phyloP scores from a whole-genome alignment of 2,329 filamentous ascomycete species.

The Hysterium pulicare region DNA sequence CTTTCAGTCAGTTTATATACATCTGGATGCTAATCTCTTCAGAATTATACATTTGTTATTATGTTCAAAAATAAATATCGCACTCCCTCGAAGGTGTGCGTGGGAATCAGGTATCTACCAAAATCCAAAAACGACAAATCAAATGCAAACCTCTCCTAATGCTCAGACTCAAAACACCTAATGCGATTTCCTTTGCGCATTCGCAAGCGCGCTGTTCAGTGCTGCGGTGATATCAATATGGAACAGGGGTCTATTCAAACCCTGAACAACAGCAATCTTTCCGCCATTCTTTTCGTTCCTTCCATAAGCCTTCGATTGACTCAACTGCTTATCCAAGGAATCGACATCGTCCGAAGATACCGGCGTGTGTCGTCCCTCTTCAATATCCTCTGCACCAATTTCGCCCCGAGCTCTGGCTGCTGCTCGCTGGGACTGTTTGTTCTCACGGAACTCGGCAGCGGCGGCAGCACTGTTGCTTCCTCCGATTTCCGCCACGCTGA shows the following conservation, averaged over 20 bases:
- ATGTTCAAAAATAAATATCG: no score
- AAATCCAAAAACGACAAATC: no score
- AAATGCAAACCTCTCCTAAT: no score
- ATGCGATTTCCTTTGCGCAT: slow-evolving; percentile 53
- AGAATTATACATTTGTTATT: no score
- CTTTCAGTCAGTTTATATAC: no score
- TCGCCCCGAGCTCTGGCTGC: slow-evolving; percentile 1
- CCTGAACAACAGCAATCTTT: slow-evolving; percentile 67
- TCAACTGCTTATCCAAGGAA: slow-evolving; percentile 29
- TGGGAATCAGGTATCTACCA: background rate
- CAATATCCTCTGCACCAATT: background rate
- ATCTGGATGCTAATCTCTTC: no score
- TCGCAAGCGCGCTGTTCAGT: slow-evolving; percentile 80
- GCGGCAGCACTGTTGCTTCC: slow-evolving; percentile 66
- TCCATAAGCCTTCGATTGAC: slow-evolving; percentile 14
- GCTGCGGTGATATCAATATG: slow-evolving; percentile 90
- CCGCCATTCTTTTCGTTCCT: slow-evolving; percentile 18
- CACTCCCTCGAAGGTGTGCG: background rate
- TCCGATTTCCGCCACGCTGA: slow-evolving; percentile 84
- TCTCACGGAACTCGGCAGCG: slow-evolving; percentile 61
- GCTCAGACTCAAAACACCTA: no score
- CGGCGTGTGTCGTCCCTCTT: background rate
- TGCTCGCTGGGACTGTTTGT: slow-evolving; percentile 41
- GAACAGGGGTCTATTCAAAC: slow-evolving; percentile 88
- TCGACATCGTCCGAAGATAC: slow-evolving; percentile 15